Base-by-base conservation (phyloP, 2,329 filamentous ascomycete species). In the Massarina eburnea region DNA sequence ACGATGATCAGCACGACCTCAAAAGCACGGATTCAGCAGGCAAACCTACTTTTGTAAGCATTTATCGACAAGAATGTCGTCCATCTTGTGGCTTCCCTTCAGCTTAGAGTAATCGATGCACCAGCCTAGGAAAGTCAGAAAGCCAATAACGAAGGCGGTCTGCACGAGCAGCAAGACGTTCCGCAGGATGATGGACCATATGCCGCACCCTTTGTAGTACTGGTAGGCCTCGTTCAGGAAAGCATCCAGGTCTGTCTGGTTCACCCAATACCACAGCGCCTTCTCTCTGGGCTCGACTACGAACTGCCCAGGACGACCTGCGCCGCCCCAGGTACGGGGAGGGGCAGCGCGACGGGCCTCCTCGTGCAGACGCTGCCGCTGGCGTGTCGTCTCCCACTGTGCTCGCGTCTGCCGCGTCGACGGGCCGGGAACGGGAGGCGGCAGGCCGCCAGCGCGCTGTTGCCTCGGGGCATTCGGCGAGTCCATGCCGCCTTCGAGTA, bases 261-360 rank as follows among this genome's bases (percentile, higher is more conserved):
- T 96, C 43, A 89, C 89, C 88, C 91, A 96, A 71, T 89, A 82
- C 86, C 90, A 96, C 75, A 95, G 82, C 3, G 91, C 91, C 68
- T 85, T 87, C 63, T 92, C 87, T 68, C 84, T 84, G 1, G 83
- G 81, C 58, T 82, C 80, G 21, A 77, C 55, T 10, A 59, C 58
- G 19, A 66, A 62, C 29, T 62, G 58, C 4, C 59, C 59, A 2
- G 57, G 48, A 38, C 63, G 52, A 4, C 49, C 55, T 9, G 57
- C 49, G 27, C 56, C 46, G 8, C 49, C 53, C 62, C 63, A 67
- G 3, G 55, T 48, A 9, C 52, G 50, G 2, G 48, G 46, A 30
- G 59, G 48, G n/a, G 52, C 30, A 29, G 42, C 39, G 10, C 49
- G 24, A 19, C 45, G 52, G 2, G 54, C 53, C 30, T 70, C 65